These are phyloP conservation scores for Geotrichum europaeum DNA, from an alignment of 1,139 yeast genomes.

Conservation along the genomic window DNA sequence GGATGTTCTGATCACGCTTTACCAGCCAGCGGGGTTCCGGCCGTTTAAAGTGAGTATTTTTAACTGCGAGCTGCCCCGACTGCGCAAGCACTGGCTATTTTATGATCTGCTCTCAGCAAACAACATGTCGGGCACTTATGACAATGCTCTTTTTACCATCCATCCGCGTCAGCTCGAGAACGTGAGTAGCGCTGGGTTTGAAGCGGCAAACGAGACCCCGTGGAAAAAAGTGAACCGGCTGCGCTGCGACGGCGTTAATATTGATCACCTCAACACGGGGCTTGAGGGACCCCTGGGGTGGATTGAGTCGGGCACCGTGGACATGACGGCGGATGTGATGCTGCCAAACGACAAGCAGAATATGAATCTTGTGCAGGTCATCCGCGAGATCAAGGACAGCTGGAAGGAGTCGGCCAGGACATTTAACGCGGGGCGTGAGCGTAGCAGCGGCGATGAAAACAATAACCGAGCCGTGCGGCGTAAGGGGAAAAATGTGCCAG, in stretches of 20 bases:
- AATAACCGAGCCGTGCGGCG: background rate
- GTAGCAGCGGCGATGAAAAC: slow-evolving; percentile 9
- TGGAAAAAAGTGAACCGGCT: slow-evolving; percentile 70
- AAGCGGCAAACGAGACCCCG: slow-evolving; percentile 26
- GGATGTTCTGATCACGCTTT: slow-evolving; percentile 73
- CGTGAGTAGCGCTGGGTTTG: slow-evolving; percentile 12
- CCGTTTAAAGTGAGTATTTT: slow-evolving; percentile 83
- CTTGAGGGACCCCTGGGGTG: slow-evolving; percentile 94
- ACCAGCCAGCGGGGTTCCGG: slow-evolving; percentile 74
- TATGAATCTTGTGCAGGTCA: slow-evolving; percentile 35
- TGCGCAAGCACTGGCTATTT: slow-evolving; percentile 89
- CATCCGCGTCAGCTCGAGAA: slow-evolving; percentile 57
- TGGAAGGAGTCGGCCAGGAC: slow-evolving; percentile 32
- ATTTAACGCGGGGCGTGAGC: slow-evolving; percentile 1
- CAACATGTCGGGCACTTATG: slow-evolving; percentile 85
- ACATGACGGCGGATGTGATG: slow-evolving; percentile 84
- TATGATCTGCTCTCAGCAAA: slow-evolving; percentile 82
- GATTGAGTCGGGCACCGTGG: slow-evolving; percentile 88
- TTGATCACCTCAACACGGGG: slow-evolving; percentile 87
- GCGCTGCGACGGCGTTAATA: slow-evolving; percentile 74
- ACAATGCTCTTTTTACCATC: slow-evolving; percentile 84
- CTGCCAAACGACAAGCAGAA: slow-evolving; percentile 59
- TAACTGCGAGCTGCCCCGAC: slow-evolving; percentile 69
- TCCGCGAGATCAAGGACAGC: slow-evolving; percentile 38
- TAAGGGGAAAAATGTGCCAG: slow-evolving; percentile 2